Evolutionary conservation across 148 eudicot species (phyloP).

Genomic region (Linanthus parryae): DNA sequence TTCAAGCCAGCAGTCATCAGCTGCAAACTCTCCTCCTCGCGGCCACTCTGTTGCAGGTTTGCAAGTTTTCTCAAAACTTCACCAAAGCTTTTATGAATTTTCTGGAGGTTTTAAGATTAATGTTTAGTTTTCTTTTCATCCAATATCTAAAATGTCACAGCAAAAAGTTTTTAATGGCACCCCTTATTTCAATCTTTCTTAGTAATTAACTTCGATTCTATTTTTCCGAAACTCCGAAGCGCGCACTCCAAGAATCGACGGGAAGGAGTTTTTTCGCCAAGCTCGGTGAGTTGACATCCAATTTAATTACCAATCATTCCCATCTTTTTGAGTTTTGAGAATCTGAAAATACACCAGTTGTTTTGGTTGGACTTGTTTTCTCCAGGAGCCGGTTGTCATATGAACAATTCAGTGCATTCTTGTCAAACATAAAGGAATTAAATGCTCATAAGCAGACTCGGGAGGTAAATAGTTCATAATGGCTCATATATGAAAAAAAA

Average conservation of each 20-base stretch:
- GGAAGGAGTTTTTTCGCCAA: slow-evolving; percentile 84
- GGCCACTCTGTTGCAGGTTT: slow-evolving; percentile 62
- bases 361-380: slow-evolving; percentile 9
- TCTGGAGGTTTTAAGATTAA: not conserved
- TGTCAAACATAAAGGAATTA: slow-evolving; percentile 81
- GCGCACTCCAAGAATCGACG: slow-evolving; percentile 80
- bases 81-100: not conserved
- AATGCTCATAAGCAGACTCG: slow-evolving; percentile 92
- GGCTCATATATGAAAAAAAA: too few species aligned
- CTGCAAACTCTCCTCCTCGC: slow-evolving; percentile 88
- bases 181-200: not conserved
- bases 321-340: too few species aligned
- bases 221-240: slow-evolving; percentile 16
- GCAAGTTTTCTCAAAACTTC: slow-evolving; percentile 1
- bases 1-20: slow-evolving; percentile 96
- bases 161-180: not conserved
- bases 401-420: slow-evolving; percentile 92
- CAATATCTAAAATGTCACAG: not conserved
- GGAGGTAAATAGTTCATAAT: slow-evolving; percentile 51
- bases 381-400: slow-evolving; percentile 87
- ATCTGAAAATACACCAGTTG: not conserved
- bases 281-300: slow-evolving; percentile 85
- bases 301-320: too few species aligned
- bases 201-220: not conserved
- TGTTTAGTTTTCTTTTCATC: not conserved